Evolutionary conservation across 768 basidiomycete species (phyloP), one percentile per base, ranked within the genome.

Genomic region (Mycena pura): DNA sequence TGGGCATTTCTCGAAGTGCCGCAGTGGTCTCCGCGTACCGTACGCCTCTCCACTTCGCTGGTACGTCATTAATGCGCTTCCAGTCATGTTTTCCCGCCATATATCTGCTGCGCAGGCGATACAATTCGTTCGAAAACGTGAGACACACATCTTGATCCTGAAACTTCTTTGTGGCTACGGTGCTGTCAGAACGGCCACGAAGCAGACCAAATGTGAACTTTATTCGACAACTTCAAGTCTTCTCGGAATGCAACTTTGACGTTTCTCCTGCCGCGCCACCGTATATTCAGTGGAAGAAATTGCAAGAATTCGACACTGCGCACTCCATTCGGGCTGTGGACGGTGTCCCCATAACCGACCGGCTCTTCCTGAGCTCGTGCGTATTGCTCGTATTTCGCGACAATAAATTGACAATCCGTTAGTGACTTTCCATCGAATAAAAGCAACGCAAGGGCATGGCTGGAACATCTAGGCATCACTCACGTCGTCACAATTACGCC

Each of bases 1-100:
- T 82, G 75, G 84, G 84, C 2, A 69, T 85, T 4, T 84, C 81
- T 2, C 75, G 84, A 48, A 85, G 84, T 36, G 76, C 81, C 50
- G 78, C 82, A 21, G 72, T 80, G 43, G 64, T 77, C 21, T 76
- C 70, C 27, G 79, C 78, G 9, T 79, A 80, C 63, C 67, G 78
- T 79, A 70, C 64, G 77, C 66, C 14, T 53, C 24, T 43, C n/a
- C 31, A n/a, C 14, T 43, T 10, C 31, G n/a, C 14, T 22, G 14
- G 13, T 29, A 27, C 28, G 29, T 15, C 9, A 27, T 52, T 47
- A 9, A 57, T 19, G 5, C 28, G 7, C 21, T 25, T 28, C 14
- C 53, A 77, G 76, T 77, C 22, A 77, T 77, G 77, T 43, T 64
- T n/a, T 72, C 69, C 17, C 77, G 69, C 38, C 75, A 69, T 3